phyloP scores from a whole-genome alignment of 768 basidiomycete genomes.

The Amanita pallidorosea region DNA sequence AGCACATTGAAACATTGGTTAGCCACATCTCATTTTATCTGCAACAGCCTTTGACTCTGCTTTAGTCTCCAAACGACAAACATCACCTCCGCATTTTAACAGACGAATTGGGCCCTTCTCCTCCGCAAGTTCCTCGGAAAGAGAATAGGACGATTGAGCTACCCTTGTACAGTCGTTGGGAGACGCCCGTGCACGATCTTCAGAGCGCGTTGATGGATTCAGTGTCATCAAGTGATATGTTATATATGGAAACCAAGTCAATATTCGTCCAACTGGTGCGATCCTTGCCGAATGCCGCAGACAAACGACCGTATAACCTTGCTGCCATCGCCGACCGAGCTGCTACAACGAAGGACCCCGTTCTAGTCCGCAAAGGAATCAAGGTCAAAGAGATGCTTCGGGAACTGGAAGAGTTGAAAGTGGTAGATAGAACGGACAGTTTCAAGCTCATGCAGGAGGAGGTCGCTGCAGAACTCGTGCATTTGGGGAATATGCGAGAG shows the following conservation, averaged over 20 bases:
- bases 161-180: constrained; percentile 93
- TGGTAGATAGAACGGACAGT: constrained; percentile 74
- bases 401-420: constrained; percentile 83
- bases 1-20: constrained; percentile 92
- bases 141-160: constrained; percentile 94
- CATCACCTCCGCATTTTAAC: constrained; percentile 94
- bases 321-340: constrained; percentile 85
- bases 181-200: constrained; percentile 96
- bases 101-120: constrained; percentile 91
- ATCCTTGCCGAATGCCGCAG: constrained; percentile 76
- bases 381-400: constrained; percentile 99
- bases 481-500: constrained; percentile 93
- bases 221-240: constrained; percentile 94
- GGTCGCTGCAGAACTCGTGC: constrained; percentile 88
- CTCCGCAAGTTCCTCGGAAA: constrained; percentile 92
- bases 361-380: constrained; percentile 92
- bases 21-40: constrained; percentile 16
- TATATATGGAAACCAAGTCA: constrained; percentile 99
- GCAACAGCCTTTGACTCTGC: background rate
- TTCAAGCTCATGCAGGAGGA: constrained; percentile 98
- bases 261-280: constrained; percentile 97
- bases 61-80: constrained; percentile 92
- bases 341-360: constrained; percentile 95
- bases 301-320: constrained; percentile 85
- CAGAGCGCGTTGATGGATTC: constrained; percentile 95